Percentiles rank a stretch among this genome's conserved stretches.
Evolutionary conservation across 208 protist genomes (phyloP).

Genomic region (Leishmania tropica): DNA sequence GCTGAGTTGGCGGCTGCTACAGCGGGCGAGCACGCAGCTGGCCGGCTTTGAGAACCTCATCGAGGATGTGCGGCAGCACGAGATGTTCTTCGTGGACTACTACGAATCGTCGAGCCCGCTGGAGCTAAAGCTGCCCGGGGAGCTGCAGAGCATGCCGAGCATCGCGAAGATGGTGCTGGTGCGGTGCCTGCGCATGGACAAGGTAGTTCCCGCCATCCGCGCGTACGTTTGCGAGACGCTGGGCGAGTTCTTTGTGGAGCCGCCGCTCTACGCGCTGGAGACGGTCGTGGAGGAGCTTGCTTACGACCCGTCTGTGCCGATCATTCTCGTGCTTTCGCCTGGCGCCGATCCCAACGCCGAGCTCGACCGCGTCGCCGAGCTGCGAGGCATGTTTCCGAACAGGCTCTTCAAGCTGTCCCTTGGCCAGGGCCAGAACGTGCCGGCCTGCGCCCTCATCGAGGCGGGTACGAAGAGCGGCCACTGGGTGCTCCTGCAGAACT

Average conservation of each 20-base stretch:
- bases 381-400: conserved; percentile 78
- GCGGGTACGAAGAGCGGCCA: conserved; percentile 83
- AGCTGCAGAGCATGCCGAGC: conserved; percentile 51
- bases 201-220: conserved; percentile 94
- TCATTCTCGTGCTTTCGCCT: conserved; percentile 98
- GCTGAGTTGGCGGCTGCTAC: conserved; percentile 88
- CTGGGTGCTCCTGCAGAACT: conserved; percentile 97
- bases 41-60: conserved; percentile 45
- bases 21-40: conserved; percentile 74
- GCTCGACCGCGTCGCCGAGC: conserved; percentile 95
- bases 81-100: conserved; percentile 74
- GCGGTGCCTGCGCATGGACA: conserved; percentile 95
- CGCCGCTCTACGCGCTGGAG: conserved; percentile 95
- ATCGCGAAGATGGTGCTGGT: conserved; percentile 94
- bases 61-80: conserved; percentile 45
- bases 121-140: conserved; percentile 68
- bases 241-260: conserved; percentile 87
- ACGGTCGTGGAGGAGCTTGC: conserved; percentile 89
- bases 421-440: conserved; percentile 95
- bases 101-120: conserved; percentile 91
- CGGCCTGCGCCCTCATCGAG: conserved; percentile 92
- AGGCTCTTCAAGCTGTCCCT: conserved; percentile 94
- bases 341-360: conserved; percentile 97
- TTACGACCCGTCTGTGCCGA: conserved; percentile 87
- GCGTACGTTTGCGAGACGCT: conserved; percentile 88